Evolutionary conservation across 257 asterid species (phyloP).

Genomic region (Solanum habrochaites): DNA sequence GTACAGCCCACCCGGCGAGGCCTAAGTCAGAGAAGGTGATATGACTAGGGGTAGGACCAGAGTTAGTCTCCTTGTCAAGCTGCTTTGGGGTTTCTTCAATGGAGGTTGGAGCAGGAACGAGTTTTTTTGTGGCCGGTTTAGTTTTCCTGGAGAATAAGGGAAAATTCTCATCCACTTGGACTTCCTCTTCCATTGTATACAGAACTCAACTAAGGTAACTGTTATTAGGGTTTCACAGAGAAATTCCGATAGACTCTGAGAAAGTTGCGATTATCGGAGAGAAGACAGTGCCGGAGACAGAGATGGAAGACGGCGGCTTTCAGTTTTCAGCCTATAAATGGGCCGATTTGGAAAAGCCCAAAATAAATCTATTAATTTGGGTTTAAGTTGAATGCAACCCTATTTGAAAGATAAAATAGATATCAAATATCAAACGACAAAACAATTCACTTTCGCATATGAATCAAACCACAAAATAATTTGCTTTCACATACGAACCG

Average conservation of each 20-base stretch:
- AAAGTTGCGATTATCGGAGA: not conserved
- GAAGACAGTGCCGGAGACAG: not conserved
- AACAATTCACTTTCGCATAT: no score
- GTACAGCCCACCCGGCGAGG: constrained; percentile 68
- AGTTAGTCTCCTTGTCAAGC: constrained; percentile 41
- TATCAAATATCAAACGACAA: not conserved
- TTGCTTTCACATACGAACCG: no score
- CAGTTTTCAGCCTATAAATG: not conserved
- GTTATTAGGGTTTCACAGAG: not conserved
- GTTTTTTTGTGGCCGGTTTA: not conserved
- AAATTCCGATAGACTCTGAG: not conserved
- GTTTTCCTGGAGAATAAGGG: constrained; percentile 44
- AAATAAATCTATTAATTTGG: not conserved
- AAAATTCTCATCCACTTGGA: constrained; percentile 31
- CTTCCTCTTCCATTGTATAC: constrained; percentile 5
- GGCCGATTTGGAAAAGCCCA: not conserved
- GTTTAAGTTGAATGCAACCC: not conserved
- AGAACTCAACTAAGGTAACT: not conserved
- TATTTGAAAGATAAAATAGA: not conserved
- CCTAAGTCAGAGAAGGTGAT: constrained; percentile 68
- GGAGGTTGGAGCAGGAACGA: not conserved
- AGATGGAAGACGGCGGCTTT: not conserved
- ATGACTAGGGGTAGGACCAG: constrained; percentile 44
- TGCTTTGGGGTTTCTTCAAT: not conserved
- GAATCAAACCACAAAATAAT: no score